Evolutionary conservation across 371 early-diverging fungal genomes (phyloP), one percentile per base, ranked within the genome.

Genomic region (Chytridium lagenaria): DNA sequence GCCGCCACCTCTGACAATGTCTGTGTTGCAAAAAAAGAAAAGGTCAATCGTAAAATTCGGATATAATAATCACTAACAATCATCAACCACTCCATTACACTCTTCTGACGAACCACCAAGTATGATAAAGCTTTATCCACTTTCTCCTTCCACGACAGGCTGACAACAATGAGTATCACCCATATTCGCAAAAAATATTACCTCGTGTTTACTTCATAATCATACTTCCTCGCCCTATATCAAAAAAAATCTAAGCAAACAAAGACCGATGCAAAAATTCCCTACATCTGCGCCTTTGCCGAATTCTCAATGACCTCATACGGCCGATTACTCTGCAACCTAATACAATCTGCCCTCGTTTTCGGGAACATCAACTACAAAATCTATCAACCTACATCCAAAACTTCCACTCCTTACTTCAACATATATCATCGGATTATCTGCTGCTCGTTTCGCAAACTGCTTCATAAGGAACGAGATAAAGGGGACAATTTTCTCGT

Each of bases 381-480:
- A 23, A 34, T 28, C n/a, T n/a, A n/a, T n/a, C n/a, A n/a, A n/a
- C n/a, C n/a, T n/a, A n/a, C n/a, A n/a, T n/a, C n/a, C 44, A 19
- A 44, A 44, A 12, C 44, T 44, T 44, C 44, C 44, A 12, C 7
- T n/a, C 7, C 44, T 44, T 22, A 80, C 85, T 75, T 92, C 92
- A 0, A 89, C 81, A 39, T 86, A 81, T 22, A 90, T 70, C 19
- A 88, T 70, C 0, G 91, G 91, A 74, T 90, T 86, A 34, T 82
- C 77, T 26, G 81, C 72, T 16, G 83, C 73, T 5, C 77, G 76
- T 55, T 89, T 87, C 68, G 89, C 84, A 81, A 90, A 89, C 72
- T 84, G 85, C 23, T 83, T 80, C 16, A 84, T 69, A 30, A 86
- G 70, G 70, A 85, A 88, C 0, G 75, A 75, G 10, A 91, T 86